phyloP scores from a whole-genome alignment of 2,329 filamentous ascomycete genomes.

The Penicillium sp. region DNA sequence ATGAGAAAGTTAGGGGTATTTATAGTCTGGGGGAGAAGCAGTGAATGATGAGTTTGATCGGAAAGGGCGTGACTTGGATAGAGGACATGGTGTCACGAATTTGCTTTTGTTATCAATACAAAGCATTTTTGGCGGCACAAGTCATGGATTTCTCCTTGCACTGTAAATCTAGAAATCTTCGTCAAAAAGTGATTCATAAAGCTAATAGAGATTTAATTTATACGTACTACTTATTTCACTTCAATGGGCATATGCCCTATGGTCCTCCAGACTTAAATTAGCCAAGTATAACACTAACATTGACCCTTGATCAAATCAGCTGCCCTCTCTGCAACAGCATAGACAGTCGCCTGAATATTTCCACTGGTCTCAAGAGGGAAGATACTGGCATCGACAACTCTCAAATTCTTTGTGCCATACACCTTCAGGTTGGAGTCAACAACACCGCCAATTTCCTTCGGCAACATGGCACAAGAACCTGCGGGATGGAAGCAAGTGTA shows the following conservation, averaged over 20 bases:
- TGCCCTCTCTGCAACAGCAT: constrained; percentile 33
- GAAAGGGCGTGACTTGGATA: too few relatives aligned
- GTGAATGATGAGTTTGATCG: too few relatives aligned
- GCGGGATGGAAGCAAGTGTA: constrained; percentile 30
- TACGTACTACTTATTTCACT: not conserved
- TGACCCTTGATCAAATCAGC: constrained; percentile 24
- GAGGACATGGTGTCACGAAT: too few relatives aligned
- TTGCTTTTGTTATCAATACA: too few relatives aligned
- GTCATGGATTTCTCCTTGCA: too few relatives aligned
- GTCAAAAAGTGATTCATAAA: too few relatives aligned
- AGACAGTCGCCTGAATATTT: constrained; percentile 39
- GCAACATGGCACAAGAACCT: constrained; percentile 23
- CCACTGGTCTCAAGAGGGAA: constrained; percentile 37
- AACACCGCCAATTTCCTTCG: constrained; percentile 27
- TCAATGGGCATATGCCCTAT: not conserved
- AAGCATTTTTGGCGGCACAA: too few relatives aligned
- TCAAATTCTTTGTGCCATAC: constrained; percentile 29
- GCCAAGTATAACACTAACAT: not conserved
- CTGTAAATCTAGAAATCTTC: too few relatives aligned
- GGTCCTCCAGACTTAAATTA: not conserved
- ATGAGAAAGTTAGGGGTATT: too few relatives aligned
- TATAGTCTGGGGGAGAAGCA: too few relatives aligned
- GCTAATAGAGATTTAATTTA: too few relatives aligned
- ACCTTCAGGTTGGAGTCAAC: constrained; percentile 29
- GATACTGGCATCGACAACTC: constrained; percentile 38